Percentiles rank a stretch among this genome's conserved stretches.
These are phyloP conservation scores for Ananas comosus DNA, from an alignment of 176 grass and related monocot genomes.

Conservation along the genomic window DNA sequence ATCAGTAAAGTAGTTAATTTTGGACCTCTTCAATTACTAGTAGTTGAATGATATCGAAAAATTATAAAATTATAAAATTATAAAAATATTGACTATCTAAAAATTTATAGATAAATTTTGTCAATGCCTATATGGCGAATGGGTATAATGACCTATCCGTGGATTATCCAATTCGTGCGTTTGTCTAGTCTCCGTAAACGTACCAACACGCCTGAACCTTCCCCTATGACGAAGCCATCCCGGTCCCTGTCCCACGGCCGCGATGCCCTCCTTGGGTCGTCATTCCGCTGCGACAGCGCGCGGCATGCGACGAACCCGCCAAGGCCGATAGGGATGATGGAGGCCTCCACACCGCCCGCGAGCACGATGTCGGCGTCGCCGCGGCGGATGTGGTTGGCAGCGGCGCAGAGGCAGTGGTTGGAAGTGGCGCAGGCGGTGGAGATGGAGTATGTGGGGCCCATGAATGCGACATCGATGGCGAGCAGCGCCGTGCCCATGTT, in stretches of 20 bases:
- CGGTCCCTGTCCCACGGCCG: conserved; percentile 93
- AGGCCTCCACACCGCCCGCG: conserved; percentile 91
- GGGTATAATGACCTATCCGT: no score
- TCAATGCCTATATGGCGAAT: no score
- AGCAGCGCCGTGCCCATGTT: conserved; percentile 96
- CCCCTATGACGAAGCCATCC: conserved; percentile 99
- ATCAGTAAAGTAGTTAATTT: no score
- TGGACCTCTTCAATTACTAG: no score
- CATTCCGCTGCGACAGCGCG: conserved; percentile 95
- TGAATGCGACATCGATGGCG: conserved; percentile 94
- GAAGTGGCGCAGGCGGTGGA: conserved; percentile 98
- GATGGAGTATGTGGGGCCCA: conserved; percentile 97
- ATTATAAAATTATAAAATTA: no score
- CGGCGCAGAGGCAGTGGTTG: conserved; percentile 95
- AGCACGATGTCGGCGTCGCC: conserved; percentile 91
- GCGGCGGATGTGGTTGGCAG: conserved; percentile 90
- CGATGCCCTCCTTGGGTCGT: conserved; percentile 96
- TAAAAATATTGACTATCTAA: no score
- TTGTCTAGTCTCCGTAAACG: background rate
- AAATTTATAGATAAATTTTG: no score
- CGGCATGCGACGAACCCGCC: conserved; percentile 96
- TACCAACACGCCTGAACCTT: conserved; percentile 98
- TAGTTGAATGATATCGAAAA: no score
- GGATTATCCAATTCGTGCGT: no score
- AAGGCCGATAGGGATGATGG: conserved; percentile 96